Evolutionary conservation across 2,329 filamentous ascomycete species (phyloP).

Genomic region (Sporothrix mexicana): DNA sequence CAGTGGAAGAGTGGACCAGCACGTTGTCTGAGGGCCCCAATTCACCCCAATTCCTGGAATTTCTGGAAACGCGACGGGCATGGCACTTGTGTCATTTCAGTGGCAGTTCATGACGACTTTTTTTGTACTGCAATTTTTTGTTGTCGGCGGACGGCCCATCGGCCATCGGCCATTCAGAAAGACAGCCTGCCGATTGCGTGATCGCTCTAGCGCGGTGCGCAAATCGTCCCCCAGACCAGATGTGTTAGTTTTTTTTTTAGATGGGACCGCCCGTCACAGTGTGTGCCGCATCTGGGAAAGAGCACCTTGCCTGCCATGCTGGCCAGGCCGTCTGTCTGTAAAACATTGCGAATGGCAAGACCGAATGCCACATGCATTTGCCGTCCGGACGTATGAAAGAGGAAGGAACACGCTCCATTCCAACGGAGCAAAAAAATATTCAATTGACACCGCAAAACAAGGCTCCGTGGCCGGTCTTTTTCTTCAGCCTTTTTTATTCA

Average conservation of each 20-base stretch:
- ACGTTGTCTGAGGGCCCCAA: not conserved
- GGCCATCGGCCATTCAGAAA: conserved; percentile 35
- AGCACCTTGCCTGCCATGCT: not conserved
- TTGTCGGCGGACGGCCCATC: conserved; percentile 28
- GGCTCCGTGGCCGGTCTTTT: conserved; percentile 10
- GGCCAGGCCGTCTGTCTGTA: not conserved
- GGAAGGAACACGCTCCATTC: conserved; percentile 4
- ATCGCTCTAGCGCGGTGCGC: conserved; percentile 42
- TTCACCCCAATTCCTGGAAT: not conserved
- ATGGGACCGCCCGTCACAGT: conserved; percentile 1
- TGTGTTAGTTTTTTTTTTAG: conserved; percentile 13
- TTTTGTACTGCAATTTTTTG: not conserved
- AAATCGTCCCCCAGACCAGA: conserved; percentile 27
- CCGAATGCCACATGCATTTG: not conserved
- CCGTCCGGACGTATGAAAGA: not conserved
- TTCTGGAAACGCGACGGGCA: conserved; percentile 12
- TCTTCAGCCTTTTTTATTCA: not conserved
- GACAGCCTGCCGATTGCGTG: conserved; percentile 43
- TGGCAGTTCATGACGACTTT: conserved; percentile 32
- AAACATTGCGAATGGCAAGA: not conserved
- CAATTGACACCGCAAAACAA: not conserved
- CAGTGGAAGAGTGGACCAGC: not conserved
- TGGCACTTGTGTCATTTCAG: conserved; percentile 27
- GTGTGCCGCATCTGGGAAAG: conserved; percentile 28
- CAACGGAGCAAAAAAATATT: conserved; percentile 17